Base-by-base conservation (phyloP, 2,329 filamentous ascomycete species). In the Scedosporium dehoogii region DNA sequence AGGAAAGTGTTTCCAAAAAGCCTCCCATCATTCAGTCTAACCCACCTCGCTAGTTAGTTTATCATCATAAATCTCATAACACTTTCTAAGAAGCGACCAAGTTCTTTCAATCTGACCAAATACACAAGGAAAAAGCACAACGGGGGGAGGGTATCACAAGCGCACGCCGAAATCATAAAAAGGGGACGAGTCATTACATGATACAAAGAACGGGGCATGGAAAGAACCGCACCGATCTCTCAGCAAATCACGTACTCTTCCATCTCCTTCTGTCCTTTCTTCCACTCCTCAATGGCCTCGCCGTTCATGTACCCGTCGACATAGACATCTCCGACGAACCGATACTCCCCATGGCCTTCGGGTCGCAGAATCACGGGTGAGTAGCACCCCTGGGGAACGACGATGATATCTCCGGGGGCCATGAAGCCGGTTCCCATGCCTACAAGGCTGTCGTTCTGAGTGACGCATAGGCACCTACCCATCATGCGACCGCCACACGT, bases 261-360 rank as follows among this genome's bases (percentile, higher is more conserved):
- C 63, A 78, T 77, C 59, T 70, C 69, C 65, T 78, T 74, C 70
- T 83, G 83, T 62, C 79, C 75, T 64, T 78, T 63, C 18, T 58
- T 65, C 63, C 62, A 64, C 51, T 68, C 65, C 7, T 69, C 64
- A 9, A 74, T 56, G 4, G 73, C 73, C 60, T 66, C 63, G 0
- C 73, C 72, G 27, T 70, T 41, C 73, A 75, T 75, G 29, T 72
- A 74, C 0, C 69, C 68, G 63, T 74, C 65, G 3, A 75, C 57
- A 59, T 74, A 75, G 1, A 68, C 65, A 58, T 75, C 73, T 0
- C 74, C 73, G 1, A 75, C 68, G 57, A 69, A 72, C 6, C 67
- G 63, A 64, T 69, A 73, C 63, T 69, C 70, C 1, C 59, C 59
- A 4, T 63, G 61, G 4, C 68, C 70, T 12, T 71, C 68, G 0